Percentiles rank a stretch among this genome's conserved stretches.
Evolutionary conservation across 108 stramenopile genomes (phyloP).

Genomic region (Seminavis robusta): DNA sequence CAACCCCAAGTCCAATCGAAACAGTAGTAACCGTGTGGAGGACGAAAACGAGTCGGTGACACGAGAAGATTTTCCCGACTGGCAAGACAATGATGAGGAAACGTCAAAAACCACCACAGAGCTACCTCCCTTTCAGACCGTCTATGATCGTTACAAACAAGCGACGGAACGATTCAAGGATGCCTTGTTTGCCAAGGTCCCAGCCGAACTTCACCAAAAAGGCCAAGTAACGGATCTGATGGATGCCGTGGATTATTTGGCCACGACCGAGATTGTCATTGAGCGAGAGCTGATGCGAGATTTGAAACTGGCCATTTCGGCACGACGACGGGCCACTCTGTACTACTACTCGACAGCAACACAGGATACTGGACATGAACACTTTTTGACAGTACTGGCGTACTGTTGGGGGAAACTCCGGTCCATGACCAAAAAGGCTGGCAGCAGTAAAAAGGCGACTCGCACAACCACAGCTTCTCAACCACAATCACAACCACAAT

Average conservation of each 20-base stretch:
- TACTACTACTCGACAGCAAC: conserved; percentile 29
- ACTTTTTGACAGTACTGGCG: conserved; percentile 29
- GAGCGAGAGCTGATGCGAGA: conserved; percentile 25
- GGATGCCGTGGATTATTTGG: conserved; percentile 38
- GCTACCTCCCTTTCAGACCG: too few species aligned
- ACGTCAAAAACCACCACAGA: too few species aligned
- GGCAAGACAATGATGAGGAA: too few species aligned
- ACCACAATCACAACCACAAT: neutral
- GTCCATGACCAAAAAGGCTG: conserved; percentile 1
- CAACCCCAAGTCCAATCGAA: too few species aligned
- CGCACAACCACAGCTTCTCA: neutral
- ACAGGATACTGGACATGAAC: conserved; percentile 37
- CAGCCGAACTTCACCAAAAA: conserved; percentile 1
- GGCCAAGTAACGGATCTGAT: conserved; percentile 13
- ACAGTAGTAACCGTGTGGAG: too few species aligned
- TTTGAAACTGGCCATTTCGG: conserved; percentile 32
- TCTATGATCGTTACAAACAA: conserved; percentile 37
- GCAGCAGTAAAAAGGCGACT: neutral
- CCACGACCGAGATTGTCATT: conserved; percentile 1
- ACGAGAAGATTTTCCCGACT: too few species aligned
- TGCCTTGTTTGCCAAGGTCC: conserved; percentile 11
- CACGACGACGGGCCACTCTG: conserved; percentile 27
- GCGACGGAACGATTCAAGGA: conserved; percentile 34
- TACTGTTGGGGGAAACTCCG: conserved; percentile 35
- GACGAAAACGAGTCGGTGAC: too few species aligned